Evolutionary conservation across 192 early-diverging fungal species (phyloP).

Genomic region (Entophlyctis helioformis): DNA sequence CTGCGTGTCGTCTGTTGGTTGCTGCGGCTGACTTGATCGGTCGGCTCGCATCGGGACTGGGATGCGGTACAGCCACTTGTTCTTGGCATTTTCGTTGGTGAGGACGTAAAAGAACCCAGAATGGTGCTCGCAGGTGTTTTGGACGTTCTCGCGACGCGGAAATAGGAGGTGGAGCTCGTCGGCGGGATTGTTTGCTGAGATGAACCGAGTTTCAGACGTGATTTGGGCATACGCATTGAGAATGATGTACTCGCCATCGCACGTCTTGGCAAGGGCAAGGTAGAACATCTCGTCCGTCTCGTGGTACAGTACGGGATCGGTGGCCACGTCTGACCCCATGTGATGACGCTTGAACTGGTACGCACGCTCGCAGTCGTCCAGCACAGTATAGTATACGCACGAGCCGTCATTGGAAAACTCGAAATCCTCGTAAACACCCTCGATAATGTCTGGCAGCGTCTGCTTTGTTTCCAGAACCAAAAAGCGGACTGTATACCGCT

Average conservation of each 20-base stretch:
- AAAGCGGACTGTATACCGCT: conserved; percentile 37
- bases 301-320: conserved; percentile 33
- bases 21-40: not conserved
- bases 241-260: conserved; percentile 34
- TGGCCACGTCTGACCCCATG: conserved; percentile 21
- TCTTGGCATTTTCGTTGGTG: conserved; percentile 43
- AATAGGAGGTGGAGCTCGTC: conserved; percentile 21
- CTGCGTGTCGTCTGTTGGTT: not conserved
- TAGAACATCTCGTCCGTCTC: conserved; percentile 53
- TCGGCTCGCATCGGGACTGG: conserved; percentile 23
- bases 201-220: conserved; percentile 37
- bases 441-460: conserved; percentile 27
- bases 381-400: conserved; percentile 32
- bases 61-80: conserved; percentile 47
- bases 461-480: conserved; percentile 29
- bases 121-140: conserved; percentile 36
- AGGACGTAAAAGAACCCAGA: conserved; percentile 38
- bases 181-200: conserved; percentile 21
- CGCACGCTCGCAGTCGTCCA: conserved; percentile 39
- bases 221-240: conserved; percentile 39
- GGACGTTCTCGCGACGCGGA: conserved; percentile 33
- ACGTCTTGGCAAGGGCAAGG: conserved; percentile 39
- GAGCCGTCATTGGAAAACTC: conserved; percentile 43
- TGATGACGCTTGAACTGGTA: conserved; percentile 35
- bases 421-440: conserved; percentile 37